Evolutionary conservation across 2,329 filamentous ascomycete species (phyloP), one percentile per base, ranked within the genome.

Genomic region (Apiospora sp.): DNA sequence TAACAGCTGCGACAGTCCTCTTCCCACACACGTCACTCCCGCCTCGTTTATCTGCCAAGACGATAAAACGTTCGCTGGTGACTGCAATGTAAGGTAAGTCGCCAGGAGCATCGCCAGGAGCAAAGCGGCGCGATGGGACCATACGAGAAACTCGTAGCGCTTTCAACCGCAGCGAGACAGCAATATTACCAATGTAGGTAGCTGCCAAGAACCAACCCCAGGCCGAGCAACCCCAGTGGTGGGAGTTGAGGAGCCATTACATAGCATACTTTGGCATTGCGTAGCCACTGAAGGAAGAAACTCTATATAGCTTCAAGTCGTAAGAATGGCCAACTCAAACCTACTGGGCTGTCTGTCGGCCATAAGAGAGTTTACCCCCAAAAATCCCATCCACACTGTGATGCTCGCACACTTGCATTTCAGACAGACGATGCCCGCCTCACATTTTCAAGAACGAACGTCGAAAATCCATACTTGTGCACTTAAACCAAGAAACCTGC

Each of bases 301-400:
- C 58, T 64, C 58, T 64, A 41, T 41, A n/a, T 41, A 64, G 22
- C 58, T 41, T 64, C 34, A 41, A 24, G 37, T 41, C 22, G 58
- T n/a, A 24, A 41, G n/a, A 22, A 10, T 19, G 58, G 1, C 13
- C 19, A 64, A 64, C 34, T 41, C 30, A 64, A 64, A 64, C 34
- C 58, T 64, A 34, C 34, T 41, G 22, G 8, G 19, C 41, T 41
- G 30, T n/a, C 41, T 41, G 30, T n/a, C 34, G 8, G 58, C 2
- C 22, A n/a, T n/a, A 19, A 41, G 58, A 64, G 58, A 64, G 58
- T 64, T 64, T 64, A 19, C 58, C 34, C 58, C 34, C 34, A 24
- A 64, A 2, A 64, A 41, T 64, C 34, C 34, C 58, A 64, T 64
- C 58, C 34, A 27, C 54, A n/a, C 4, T 22, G 51, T 27, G 7